A percentile compares a stretch with the other conserved stretches of the same genome.
Evolutionary conservation across 2,329 filamentous ascomycete species (phyloP).

Genomic region (Clonostachys byssicola): DNA sequence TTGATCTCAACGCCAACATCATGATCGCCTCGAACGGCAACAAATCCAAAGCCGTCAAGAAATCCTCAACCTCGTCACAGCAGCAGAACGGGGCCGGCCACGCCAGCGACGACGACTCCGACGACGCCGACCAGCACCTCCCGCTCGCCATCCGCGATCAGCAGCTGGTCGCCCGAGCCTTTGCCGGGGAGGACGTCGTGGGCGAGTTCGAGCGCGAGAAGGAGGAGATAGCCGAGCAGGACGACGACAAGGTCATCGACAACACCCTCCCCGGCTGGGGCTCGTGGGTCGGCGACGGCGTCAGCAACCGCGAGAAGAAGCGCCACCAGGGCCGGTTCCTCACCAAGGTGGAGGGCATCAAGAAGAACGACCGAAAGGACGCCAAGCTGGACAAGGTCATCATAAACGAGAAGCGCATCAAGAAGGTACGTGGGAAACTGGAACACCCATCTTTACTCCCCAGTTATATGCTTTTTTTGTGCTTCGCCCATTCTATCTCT

Average conservation of each 20-base stretch:
- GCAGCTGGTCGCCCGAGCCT: constrained; percentile 74
- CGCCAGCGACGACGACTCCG: constrained; percentile 34
- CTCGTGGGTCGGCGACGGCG: constrained; percentile 80
- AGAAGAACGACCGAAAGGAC: constrained; percentile 75
- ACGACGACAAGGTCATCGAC: constrained; percentile 79
- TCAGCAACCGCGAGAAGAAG: constrained; percentile 66
- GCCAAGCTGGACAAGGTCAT: constrained; percentile 80
- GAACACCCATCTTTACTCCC: not conserved
- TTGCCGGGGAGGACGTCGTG: constrained; percentile 84
- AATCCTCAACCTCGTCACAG: constrained; percentile 4
- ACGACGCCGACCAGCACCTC: constrained; percentile 34
- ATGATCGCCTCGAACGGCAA: constrained; percentile 5
- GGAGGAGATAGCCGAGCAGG: constrained; percentile 62
- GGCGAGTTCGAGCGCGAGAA: constrained; percentile 82
- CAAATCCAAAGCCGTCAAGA: constrained; percentile 3
- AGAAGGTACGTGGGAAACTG: constrained; percentile 59
- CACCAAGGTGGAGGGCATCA: constrained; percentile 67
- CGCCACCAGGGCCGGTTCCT: constrained; percentile 59
- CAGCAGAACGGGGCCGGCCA: constrained; percentile 16
- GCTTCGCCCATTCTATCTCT: not conserved
- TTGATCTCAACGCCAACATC: constrained; percentile 32
- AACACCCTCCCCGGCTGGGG: constrained; percentile 94
- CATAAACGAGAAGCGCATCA: constrained; percentile 84
- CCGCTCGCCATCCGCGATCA: constrained; percentile 56
- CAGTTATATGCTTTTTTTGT: not conserved